Conservation (phyloP, 2,329 filamentous ascomycete genomes). For the Alternaria brassicae region DNA sequence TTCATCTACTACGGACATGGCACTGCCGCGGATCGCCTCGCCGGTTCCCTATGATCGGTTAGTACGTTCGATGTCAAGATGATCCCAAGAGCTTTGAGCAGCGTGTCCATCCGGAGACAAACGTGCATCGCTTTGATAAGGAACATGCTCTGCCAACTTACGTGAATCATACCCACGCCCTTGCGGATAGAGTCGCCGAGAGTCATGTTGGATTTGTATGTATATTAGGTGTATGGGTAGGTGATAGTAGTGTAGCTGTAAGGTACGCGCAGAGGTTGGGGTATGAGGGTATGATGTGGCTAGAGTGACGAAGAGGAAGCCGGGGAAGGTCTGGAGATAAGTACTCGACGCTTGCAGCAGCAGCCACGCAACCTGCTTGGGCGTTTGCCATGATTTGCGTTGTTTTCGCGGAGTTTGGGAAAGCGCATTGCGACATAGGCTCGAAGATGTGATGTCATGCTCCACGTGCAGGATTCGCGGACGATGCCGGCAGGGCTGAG, state of each 20-base stretch:
- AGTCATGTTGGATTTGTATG: slow-evolving; percentile 28
- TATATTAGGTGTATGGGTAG: slow-evolving; percentile 4
- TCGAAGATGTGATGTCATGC: slow-evolving; percentile 22
- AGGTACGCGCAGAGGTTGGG: slow-evolving; percentile 7
- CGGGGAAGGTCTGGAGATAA: background rate
- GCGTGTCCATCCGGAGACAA: background rate
- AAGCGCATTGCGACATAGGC: slow-evolving; percentile 20
- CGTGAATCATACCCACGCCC: slow-evolving; percentile 46
- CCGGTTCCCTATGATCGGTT: slow-evolving; percentile 43
- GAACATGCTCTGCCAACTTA: slow-evolving; percentile 20
- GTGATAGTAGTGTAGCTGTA: background rate
- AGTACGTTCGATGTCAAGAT: slow-evolving; percentile 4
- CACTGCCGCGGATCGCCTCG: slow-evolving; percentile 49
- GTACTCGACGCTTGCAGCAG: slow-evolving; percentile 5
- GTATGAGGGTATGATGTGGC: background rate
- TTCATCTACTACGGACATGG: slow-evolving; percentile 47
- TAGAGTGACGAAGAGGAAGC: background rate
- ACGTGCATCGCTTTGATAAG: background rate
- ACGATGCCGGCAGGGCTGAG: slow-evolving; percentile 7
- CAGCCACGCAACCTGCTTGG: slow-evolving; percentile 7
- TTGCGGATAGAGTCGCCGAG: slow-evolving; percentile 44
- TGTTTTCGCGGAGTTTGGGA: slow-evolving; percentile 13
- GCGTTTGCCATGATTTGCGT: slow-evolving; percentile 22
- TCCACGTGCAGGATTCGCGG: slow-evolving; percentile 1
- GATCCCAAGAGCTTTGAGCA: background rate